These are phyloP conservation scores for Penicillium glabrum DNA, from an alignment of 2,329 filamentous ascomycete species.

Conservation along the genomic window DNA sequence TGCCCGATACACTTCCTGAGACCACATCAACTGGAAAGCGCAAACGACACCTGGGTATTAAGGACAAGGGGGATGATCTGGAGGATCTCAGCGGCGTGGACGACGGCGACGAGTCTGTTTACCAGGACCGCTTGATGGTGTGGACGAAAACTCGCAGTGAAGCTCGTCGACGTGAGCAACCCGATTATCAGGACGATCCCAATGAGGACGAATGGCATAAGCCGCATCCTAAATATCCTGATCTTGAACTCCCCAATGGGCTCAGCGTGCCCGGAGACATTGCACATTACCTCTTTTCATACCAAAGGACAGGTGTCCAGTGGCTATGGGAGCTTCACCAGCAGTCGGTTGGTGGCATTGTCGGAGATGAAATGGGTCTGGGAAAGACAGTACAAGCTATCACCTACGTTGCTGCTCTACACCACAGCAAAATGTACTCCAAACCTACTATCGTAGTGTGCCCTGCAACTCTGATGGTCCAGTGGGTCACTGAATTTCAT, in stretches of 20 bases:
- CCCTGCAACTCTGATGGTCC: slow-evolving; percentile 89
- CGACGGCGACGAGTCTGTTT: slow-evolving; percentile 83
- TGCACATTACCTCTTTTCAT: slow-evolving; percentile 87
- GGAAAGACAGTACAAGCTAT: slow-evolving; percentile 87
- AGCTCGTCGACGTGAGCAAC: slow-evolving; percentile 53
- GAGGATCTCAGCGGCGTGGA: slow-evolving; percentile 69
- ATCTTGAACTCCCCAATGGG: slow-evolving; percentile 71
- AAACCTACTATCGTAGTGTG: slow-evolving; percentile 90
- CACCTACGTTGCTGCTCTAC: slow-evolving; percentile 82
- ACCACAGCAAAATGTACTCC: slow-evolving; percentile 82
- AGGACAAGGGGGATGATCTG: slow-evolving; percentile 38
- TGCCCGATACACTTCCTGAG: slow-evolving; percentile 30
- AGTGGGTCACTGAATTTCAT: slow-evolving; percentile 99
- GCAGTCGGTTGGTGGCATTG: slow-evolving; percentile 87
- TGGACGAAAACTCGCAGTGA: slow-evolving; percentile 69
- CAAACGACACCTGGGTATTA: slow-evolving; percentile 10
- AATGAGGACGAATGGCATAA: slow-evolving; percentile 69
- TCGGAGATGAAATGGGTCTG: slow-evolving; percentile 98
- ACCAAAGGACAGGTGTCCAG: slow-evolving; percentile 94
- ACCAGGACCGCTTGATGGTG: slow-evolving; percentile 69
- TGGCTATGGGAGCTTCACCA: slow-evolving; percentile 93
- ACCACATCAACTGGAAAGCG: slow-evolving; percentile 15
- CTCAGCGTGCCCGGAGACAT: slow-evolving; percentile 89
- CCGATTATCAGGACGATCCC: slow-evolving; percentile 36
- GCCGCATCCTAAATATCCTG: slow-evolving; percentile 78